Conservation (phyloP, 495 filamentous ascomycete genomes). For the Aspergillus conjunctus region DNA sequence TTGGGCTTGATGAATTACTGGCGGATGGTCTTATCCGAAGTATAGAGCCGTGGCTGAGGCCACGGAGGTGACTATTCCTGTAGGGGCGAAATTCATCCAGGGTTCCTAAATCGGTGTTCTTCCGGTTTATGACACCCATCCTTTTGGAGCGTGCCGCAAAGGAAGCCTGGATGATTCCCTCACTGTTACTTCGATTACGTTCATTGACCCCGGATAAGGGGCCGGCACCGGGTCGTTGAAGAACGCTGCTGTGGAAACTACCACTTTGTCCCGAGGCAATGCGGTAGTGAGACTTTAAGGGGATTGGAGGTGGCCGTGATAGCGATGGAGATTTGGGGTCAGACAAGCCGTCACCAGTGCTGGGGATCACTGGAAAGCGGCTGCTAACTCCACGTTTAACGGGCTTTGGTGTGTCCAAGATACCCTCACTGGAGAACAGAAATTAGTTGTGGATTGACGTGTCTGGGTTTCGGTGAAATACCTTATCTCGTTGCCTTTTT, state of each 20-base stretch:
- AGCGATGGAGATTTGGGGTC: conserved; percentile 65
- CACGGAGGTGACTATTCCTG: conserved; percentile 78
- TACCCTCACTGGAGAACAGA: conserved; percentile 46
- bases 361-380: conserved; percentile 82
- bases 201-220: conserved; percentile 69
- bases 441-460: conserved; percentile 5
- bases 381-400: conserved; percentile 72
- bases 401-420: conserved; percentile 72
- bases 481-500: conserved; percentile 66
- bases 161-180: conserved; percentile 70
- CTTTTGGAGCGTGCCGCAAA: conserved; percentile 62
- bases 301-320: conserved; percentile 69
- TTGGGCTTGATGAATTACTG: conserved; percentile 61
- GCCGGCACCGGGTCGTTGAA: conserved; percentile 67
- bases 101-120: conserved; percentile 71
- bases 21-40: conserved; percentile 57
- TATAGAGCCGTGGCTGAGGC: conserved; percentile 77
- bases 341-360: conserved; percentile 50
- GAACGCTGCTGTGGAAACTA: conserved; percentile 55
- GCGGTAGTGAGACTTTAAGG: conserved; percentile 75
- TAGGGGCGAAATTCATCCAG: conserved; percentile 73
- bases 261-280: conserved; percentile 71
- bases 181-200: conserved; percentile 85
- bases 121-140: conserved; percentile 79
- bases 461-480: conserved; percentile 36